Evolutionary conservation across 1,284 basidiomycete species (phyloP).

Genomic region (Afroboletus lepidellus): DNA sequence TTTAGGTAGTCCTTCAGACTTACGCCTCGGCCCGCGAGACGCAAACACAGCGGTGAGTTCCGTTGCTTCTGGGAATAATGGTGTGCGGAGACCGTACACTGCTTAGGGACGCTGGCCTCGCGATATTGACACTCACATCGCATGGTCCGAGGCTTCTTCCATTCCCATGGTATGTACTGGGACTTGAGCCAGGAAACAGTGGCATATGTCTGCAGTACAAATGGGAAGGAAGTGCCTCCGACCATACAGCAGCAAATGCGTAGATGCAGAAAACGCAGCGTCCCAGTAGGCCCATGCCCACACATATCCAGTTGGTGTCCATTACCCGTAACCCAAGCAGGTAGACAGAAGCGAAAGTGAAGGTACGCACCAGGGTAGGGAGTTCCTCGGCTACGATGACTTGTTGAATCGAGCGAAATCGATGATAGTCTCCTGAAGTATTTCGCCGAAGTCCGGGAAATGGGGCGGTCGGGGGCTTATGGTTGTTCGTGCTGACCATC

Average conservation of each 20-base stretch:
- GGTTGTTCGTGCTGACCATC: conserved; percentile 13
- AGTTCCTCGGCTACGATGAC: not conserved
- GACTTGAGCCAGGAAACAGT: conserved; percentile 31
- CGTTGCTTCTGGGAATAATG: not conserved
- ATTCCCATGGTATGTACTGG: conserved; percentile 47
- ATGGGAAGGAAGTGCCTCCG: conserved; percentile 39
- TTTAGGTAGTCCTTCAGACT: conserved; percentile 9
- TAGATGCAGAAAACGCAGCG: conserved; percentile 23
- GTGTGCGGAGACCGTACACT: not conserved
- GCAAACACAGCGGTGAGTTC: conserved; percentile 8
- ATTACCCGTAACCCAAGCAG: conserved; percentile 23
- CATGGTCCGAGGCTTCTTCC: conserved; percentile 44
- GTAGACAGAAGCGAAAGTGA: conserved; percentile 5
- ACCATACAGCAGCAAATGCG: conserved; percentile 34
- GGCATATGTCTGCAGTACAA: conserved; percentile 35
- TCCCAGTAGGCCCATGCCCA: conserved; percentile 5
- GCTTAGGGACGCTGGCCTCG: conserved; percentile 20
- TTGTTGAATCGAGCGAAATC: not conserved
- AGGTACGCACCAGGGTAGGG: conserved; percentile 18
- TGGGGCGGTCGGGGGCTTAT: conserved; percentile 8
- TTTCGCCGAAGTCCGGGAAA: conserved; percentile 3
- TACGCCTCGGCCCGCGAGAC: not conserved
- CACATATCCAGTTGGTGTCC: not conserved
- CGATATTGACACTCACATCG: conserved; percentile 26
- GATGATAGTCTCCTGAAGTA: not conserved